Evolutionary conservation across 2,329 filamentous ascomycete genomes (phyloP), one percentile per base, ranked within the genome.

Genomic region (Paecilomyces fulvus): DNA sequence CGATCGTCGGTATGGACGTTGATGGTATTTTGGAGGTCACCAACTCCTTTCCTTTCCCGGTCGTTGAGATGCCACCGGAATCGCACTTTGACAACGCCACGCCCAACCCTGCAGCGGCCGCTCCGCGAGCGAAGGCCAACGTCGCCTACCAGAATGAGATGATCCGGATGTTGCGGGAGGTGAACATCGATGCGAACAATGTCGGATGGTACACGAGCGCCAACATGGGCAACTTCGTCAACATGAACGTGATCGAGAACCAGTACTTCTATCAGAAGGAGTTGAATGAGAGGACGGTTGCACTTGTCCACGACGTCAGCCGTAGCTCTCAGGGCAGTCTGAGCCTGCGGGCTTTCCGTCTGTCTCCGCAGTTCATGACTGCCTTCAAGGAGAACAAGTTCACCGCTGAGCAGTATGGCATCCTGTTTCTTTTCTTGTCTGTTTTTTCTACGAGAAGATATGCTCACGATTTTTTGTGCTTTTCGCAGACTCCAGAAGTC

Each of bases 171-270:
- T 79, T 97, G 61, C 88, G 92, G 73, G 94, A 97, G 77, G 94
- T 99, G 69, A 99, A 97, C 74, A 89, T 97, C 58, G 94, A 99
- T 74, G 94, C 94, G 63, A 96, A 97, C 80, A 95, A 90, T 69
- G 90, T 95, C 59, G 94, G 94, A 68, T 99, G 92, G 92, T 99
- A 99, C 79, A 96, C 91, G 58, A 96, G 91, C 79, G 90, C 92
- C 61, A 96, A 91, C 75, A 95, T 99, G 89, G 94, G 94, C 75
- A 97, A 96, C 81, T 97, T 97, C 67, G 83, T 97, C 80, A 96
- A 92, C 80, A 75, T 88, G 71, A 89, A 88, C 80, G 92, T 96
- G 71, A 89, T 99, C 75, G 94, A 99, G 83, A 99, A 97, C 80
- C 92, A 96, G 76, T 91, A 86, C 77, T 89, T 92, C 79, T 97